Evolutionary conservation across 805 yeast genomes (phyloP).

Genomic region (Hanseniaspora valbyensis): DNA sequence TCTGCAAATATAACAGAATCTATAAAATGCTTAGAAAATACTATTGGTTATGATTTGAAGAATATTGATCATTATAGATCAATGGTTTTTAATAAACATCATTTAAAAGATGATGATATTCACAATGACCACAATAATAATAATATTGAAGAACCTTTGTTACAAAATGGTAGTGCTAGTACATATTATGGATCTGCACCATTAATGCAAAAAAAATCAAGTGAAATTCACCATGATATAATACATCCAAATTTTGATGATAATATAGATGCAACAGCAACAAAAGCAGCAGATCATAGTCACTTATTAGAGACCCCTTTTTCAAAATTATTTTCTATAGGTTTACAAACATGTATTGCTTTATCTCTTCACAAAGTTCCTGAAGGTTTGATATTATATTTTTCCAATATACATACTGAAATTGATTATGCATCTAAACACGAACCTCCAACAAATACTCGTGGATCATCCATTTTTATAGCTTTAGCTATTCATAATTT

Average conservation of each 20-base stretch:
- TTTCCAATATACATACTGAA: conserved; percentile 58
- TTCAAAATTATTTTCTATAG: conserved; percentile 71
- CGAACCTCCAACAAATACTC: conserved; percentile 26
- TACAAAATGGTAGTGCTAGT: not conserved
- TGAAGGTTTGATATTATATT: conserved; percentile 81
- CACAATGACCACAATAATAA: not conserved
- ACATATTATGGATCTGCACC: conserved; percentile 14
- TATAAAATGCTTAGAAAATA: conserved; percentile 27
- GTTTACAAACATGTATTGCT: conserved; percentile 81
- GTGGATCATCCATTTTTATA: conserved; percentile 72
- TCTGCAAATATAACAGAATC: not conserved
- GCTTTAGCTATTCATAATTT: conserved; percentile 83
- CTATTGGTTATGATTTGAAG: conserved; percentile 30
- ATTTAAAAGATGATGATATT: not conserved
- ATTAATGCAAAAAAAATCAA: not conserved
- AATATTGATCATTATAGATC: conserved; percentile 27
- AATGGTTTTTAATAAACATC: conserved; percentile 20
- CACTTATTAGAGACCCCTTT: conserved; percentile 71
- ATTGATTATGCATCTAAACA: conserved; percentile 18
- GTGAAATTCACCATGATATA: not conserved
- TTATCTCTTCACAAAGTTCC: conserved; percentile 85
- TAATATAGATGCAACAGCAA: conserved; percentile 23
- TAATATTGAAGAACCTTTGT: conserved; percentile 2
- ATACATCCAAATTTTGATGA: conserved; percentile 19
- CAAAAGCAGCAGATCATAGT: conserved; percentile 46